Conservation (phyloP, 495 filamentous ascomycete species). For the Neurospora sp. region DNA sequence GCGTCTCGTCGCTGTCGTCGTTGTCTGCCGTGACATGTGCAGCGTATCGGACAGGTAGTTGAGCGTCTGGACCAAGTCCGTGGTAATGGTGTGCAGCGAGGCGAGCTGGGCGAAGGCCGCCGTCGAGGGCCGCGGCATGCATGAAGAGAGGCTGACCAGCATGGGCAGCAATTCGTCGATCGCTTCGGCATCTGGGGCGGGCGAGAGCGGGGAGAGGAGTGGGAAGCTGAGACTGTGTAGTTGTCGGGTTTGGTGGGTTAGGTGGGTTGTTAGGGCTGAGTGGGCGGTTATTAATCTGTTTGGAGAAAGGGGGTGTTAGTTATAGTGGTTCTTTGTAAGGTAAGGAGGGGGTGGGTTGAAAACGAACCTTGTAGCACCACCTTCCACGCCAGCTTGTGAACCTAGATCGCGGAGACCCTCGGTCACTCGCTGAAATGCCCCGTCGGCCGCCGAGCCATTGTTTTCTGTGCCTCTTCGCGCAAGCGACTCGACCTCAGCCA, state of each 20-base stretch:
- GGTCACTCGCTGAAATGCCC: slow-evolving; percentile 59
- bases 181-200: slow-evolving; percentile 44
- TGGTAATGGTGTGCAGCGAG: slow-evolving; percentile 54
- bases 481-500: slow-evolving; percentile 68
- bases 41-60: slow-evolving; percentile 82
- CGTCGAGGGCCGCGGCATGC: slow-evolving; percentile 43
- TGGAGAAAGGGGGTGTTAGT: slow-evolving; percentile 10
- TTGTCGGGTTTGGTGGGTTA: slow-evolving; percentile 72
- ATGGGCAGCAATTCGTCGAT: slow-evolving; percentile 59
- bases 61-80: slow-evolving; percentile 69
- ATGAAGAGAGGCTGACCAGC: slow-evolving; percentile 45
- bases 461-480: slow-evolving; percentile 62
- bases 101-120: slow-evolving; percentile 46
- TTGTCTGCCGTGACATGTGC: slow-evolving; percentile 87
- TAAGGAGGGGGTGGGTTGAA: neutral
- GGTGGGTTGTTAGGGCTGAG: slow-evolving; percentile 70
- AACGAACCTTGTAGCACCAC: slow-evolving; percentile 63
- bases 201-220: slow-evolving; percentile 48
- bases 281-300: slow-evolving; percentile 78
- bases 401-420: slow-evolving; percentile 67
- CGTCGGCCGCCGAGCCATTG: slow-evolving; percentile 58
- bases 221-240: slow-evolving; percentile 73
- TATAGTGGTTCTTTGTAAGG: neutral
- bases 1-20: slow-evolving; percentile 63
- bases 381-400: slow-evolving; percentile 71